These are phyloP conservation scores for Melastoma malabathricum DNA, from an alignment of 345 rosid genomes.

Conservation along the genomic window DNA sequence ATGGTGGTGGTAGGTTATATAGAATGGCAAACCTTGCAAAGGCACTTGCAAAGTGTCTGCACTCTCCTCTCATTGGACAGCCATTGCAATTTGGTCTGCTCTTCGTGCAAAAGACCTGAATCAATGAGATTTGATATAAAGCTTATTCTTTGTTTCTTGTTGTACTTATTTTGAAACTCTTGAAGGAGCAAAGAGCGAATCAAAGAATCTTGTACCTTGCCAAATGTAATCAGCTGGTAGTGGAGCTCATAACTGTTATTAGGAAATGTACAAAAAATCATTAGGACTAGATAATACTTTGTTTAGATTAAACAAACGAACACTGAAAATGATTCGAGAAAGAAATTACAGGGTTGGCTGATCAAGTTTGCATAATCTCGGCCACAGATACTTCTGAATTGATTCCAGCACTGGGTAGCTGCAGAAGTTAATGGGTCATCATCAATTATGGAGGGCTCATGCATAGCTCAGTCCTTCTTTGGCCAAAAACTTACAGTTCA, in stretches of 20 bases:
- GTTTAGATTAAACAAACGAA: neutral
- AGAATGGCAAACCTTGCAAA: slow-evolving; percentile 66
- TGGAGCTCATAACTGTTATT: slow-evolving; percentile 82
- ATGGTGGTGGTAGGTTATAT: slow-evolving; percentile 1
- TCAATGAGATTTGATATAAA: slow-evolving; percentile 4
- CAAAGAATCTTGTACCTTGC: slow-evolving; percentile 44
- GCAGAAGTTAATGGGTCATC: slow-evolving; percentile 9
- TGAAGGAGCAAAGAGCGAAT: neutral
- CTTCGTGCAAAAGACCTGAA: slow-evolving; percentile 96
- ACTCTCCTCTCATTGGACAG: slow-evolving; percentile 97
- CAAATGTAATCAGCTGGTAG: slow-evolving; percentile 97
- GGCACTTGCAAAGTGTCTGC: slow-evolving; percentile 98
- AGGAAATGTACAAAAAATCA: slow-evolving; percentile 12
- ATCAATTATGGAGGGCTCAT: slow-evolving; percentile 2
- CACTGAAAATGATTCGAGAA: neutral
- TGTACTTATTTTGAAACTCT: no score
- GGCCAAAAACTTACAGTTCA: slow-evolving; percentile 52
- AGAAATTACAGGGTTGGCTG: slow-evolving; percentile 63
- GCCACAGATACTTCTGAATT: slow-evolving; percentile 94
- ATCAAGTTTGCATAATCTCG: slow-evolving; percentile 89
- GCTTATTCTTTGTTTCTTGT: no score
- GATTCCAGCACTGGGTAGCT: slow-evolving; percentile 94
- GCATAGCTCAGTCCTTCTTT: slow-evolving; percentile 4
- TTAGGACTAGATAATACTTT: slow-evolving; percentile 8
- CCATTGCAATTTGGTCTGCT: slow-evolving; percentile 92